Evolutionary conservation across 176 grass and related monocot species (phyloP), one percentile per base, ranked within the genome.

Genomic region (Miscanthus lutarioriparius): DNA sequence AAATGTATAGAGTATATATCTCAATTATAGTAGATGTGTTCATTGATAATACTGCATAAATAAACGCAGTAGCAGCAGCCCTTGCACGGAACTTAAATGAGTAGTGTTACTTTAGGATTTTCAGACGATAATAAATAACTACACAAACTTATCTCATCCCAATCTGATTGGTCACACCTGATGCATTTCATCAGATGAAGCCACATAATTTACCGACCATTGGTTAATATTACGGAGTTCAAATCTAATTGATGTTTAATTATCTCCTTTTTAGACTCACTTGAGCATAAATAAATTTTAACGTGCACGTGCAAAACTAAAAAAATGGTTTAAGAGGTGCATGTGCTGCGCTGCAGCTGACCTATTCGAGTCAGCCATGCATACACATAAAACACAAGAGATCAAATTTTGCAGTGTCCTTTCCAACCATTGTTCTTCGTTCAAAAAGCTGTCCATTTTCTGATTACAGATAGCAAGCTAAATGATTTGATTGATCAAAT

Each of bases 301-400:
- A 56, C 19, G 3, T 64, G 58, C 88, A 90, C 79, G 56, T 83
- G 88, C 74, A 49, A 30, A 2, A 26, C 26, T 22, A 33, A 30
- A 43, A 56, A 4, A 38, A 33, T 14, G 8, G 37, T 74, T 82
- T 82, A 58, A 83, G 67, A 28, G 85, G 45, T 74, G 66, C 56
- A 17, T 32, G 68, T 69, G 74, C 19, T 75, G 80, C 38, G 7
- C 80, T 75, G 84, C 68, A 48, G 61, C 47, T 83, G 88, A 86
- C 84, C 61, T 63, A 49, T 20, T 83, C 38, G 69, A 38, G 74
- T 72, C 74, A 79, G 27, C 48, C 36, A 74, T 37, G 25, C 6
- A 3, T 25, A 10, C 23, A 7, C 68, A 63, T 20, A 35, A 63
- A 39, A 73, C 5, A 47, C 47, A 58, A 66, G 40, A 20, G 16